A percentile compares a stretch with the other conserved stretches of the same genome.
Evolutionary conservation across 768 basidiomycete genomes (phyloP).

Genomic region (Amanita rubescens): DNA sequence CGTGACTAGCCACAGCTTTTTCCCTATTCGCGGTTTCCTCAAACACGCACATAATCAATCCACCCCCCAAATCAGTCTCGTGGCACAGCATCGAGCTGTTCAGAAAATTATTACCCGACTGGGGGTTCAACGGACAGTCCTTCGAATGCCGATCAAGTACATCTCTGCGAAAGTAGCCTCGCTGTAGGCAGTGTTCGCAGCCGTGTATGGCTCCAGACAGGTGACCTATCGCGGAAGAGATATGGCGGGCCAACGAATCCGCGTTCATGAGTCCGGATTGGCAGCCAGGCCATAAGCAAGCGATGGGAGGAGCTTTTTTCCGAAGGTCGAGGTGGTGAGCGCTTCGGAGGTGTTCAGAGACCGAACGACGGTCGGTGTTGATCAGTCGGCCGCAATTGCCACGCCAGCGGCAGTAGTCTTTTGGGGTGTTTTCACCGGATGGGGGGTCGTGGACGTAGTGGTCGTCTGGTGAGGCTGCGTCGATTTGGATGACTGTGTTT

Average conservation of each 20-base stretch:
- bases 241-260: neutral
- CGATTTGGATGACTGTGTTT: too few species aligned
- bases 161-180: neutral
- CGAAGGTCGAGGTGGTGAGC: neutral
- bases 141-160: neutral
- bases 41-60: neutral
- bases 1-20: too few species aligned
- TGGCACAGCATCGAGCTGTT: neutral
- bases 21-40: too few species aligned
- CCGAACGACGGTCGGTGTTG: neutral
- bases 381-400: neutral
- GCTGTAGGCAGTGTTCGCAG: neutral
- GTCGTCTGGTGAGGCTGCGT: too few species aligned
- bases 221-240: neutral
- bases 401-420: neutral
- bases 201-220: neutral
- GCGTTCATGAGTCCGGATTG: neutral
- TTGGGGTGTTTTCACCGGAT: neutral
- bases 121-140: neutral
- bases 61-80: neutral
- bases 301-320: neutral
- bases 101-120: neutral
- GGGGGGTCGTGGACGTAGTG: neutral
- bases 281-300: neutral
- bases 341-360: neutral